Percentiles rank a stretch among this genome's conserved stretches.
Conservation (phyloP, 179 eudicot genomes). For the Beta macrorhiza region DNA sequence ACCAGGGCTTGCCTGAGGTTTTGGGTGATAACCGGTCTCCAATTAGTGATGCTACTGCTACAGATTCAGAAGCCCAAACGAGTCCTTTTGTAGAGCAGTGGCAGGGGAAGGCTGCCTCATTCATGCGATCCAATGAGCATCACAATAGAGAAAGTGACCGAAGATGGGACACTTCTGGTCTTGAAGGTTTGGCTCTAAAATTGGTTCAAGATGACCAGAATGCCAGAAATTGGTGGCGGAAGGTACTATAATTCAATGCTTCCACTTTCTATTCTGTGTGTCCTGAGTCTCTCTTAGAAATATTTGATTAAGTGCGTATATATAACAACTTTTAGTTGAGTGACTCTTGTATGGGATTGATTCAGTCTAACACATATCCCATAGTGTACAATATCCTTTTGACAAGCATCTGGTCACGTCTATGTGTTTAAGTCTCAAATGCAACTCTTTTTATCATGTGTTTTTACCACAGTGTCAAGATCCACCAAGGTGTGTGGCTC, state of each 20-base stretch:
- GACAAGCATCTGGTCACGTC: background rate
- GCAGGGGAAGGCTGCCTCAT: conserved; percentile 77
- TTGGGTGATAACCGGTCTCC: conserved; percentile 42
- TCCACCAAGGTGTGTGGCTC: background rate
- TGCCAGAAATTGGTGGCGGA: conserved; percentile 94
- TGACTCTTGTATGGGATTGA: background rate
- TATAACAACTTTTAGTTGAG: background rate
- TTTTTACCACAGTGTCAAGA: background rate
- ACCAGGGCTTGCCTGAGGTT: conserved; percentile 30
- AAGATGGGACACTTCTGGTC: conserved; percentile 78
- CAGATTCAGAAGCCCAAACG: conserved; percentile 32
- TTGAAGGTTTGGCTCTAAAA: conserved; percentile 74
- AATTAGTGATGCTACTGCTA: conserved; percentile 28
- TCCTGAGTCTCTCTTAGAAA: background rate
- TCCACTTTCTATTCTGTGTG: background rate
- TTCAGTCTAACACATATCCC: background rate
- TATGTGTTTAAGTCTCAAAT: background rate
- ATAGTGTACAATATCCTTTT: background rate
- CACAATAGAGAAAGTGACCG: conserved; percentile 48
- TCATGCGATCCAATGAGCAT: conserved; percentile 88
- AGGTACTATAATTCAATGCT: conserved; percentile 48
- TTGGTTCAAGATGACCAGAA: conserved; percentile 74
- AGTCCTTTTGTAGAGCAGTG: conserved; percentile 90
- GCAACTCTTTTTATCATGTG: background rate
- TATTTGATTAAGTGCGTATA: background rate